Percentiles rank a stretch among this genome's conserved stretches.
Evolutionary conservation across 2,329 filamentous ascomycete genomes (phyloP).

Genomic region (Talaromyces atroroseus): DNA sequence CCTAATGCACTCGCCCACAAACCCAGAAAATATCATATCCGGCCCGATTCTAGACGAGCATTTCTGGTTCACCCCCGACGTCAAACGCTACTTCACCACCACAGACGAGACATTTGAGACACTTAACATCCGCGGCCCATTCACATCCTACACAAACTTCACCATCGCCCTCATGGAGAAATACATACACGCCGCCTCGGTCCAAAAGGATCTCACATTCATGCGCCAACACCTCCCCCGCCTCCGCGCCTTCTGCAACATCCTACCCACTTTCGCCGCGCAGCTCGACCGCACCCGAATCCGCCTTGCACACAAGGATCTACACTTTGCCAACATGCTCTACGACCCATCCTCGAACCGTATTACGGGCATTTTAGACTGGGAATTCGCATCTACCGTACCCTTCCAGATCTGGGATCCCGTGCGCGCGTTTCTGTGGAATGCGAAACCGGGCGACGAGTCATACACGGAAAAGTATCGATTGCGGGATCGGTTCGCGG

Average conservation of each 20-base stretch:
- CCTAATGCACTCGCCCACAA: constrained; percentile 9
- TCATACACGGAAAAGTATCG: constrained; percentile 20
- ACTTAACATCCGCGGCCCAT: constrained; percentile 15
- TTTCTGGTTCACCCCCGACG: constrained; percentile 32
- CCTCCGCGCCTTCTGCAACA: constrained; percentile 21
- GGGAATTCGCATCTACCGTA: constrained; percentile 36
- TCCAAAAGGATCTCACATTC: constrained; percentile 22
- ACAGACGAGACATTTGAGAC: constrained; percentile 9
- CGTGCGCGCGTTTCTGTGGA: constrained; percentile 32
- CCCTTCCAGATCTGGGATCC: constrained; percentile 34
- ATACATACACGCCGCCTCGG: constrained; percentile 25
- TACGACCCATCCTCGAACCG: constrained; percentile 20
- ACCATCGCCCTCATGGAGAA: constrained; percentile 20
- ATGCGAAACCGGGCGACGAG: constrained; percentile 18
- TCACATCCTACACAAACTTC: constrained; percentile 22
- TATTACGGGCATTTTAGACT: constrained; percentile 33
- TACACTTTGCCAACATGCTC: constrained; percentile 37
- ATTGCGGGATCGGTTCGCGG: constrained; percentile 22
- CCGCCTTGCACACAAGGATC: constrained; percentile 34
- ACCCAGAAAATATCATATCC: constrained; percentile 9
- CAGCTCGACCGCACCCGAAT: constrained; percentile 19
- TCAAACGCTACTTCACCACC: constrained; percentile 23
- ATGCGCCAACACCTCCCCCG: constrained; percentile 25
- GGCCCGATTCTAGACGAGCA: constrained; percentile 32
- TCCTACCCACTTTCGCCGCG: not conserved